A percentile compares a stretch with the other conserved stretches of the same genome.
phyloP scores from a whole-genome alignment of 768 basidiomycete species.

The Pulveroboletus frians region DNA sequence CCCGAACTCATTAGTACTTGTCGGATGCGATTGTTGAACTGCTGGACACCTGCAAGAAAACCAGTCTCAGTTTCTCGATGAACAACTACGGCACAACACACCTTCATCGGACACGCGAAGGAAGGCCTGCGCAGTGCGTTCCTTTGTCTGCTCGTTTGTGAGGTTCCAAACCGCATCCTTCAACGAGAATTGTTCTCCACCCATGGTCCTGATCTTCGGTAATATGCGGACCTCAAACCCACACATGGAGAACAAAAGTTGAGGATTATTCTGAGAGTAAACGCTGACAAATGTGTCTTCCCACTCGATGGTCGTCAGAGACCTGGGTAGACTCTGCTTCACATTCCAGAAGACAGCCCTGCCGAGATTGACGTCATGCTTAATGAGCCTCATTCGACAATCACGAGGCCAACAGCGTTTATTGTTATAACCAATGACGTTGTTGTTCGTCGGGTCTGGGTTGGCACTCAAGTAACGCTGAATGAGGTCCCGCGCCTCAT shows the following conservation, averaged over 20 bases:
- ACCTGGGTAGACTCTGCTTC: slow-evolving; percentile 92
- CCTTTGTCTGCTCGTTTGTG: slow-evolving; percentile 95
- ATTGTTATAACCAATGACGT: slow-evolving; percentile 98
- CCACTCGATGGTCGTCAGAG: slow-evolving; percentile 98
- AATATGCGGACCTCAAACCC: slow-evolving; percentile 98
- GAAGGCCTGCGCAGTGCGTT: slow-evolving; percentile 97
- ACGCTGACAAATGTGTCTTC: slow-evolving; percentile 97
- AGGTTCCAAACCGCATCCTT: slow-evolving; percentile 97
- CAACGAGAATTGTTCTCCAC: slow-evolving; percentile 94
- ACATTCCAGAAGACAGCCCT: slow-evolving; percentile 99
- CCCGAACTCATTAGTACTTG: slow-evolving; percentile 98
- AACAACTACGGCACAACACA: slow-evolving; percentile 19
- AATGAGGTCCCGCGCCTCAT: slow-evolving; percentile 95
- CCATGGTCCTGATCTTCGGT: slow-evolving; percentile 92
- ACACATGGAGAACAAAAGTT: slow-evolving; percentile 96
- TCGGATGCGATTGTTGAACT: slow-evolving; percentile 96
- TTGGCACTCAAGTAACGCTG: slow-evolving; percentile 97
- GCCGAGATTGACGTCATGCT: slow-evolving; percentile 98
- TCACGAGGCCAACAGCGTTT: slow-evolving; percentile 99
- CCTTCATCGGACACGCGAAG: slow-evolving; percentile 95
- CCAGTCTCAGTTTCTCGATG: neutral
- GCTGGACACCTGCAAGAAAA: slow-evolving; percentile 64
- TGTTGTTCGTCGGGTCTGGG: slow-evolving; percentile 98
- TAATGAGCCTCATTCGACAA: slow-evolving; percentile 98
- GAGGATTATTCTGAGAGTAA: slow-evolving; percentile 96